Evolutionary conservation across 129 eudicot species (phyloP).

Genomic region (Artemisia annua): DNA sequence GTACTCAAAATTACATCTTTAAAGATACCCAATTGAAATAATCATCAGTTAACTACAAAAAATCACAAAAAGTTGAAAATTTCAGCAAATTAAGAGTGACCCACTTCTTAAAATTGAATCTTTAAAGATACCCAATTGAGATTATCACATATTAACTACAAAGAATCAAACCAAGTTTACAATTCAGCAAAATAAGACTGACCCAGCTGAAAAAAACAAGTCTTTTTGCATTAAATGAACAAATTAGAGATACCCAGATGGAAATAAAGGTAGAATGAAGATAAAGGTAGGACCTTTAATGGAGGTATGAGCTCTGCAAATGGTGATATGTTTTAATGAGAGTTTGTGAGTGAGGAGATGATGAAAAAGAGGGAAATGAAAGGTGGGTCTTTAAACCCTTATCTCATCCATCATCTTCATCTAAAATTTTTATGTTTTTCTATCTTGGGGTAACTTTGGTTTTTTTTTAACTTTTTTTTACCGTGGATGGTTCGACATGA

Average conservation of each 20-base stretch:
- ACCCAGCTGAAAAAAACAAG: conserved; percentile 4
- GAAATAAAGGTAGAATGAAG: conserved; percentile 15
- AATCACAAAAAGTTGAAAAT: background rate
- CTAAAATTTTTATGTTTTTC: background rate
- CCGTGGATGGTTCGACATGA: too few relatives aligned
- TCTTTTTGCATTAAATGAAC: background rate
- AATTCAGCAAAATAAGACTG: conserved; percentile 5
- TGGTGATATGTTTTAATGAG: conserved; percentile 5
- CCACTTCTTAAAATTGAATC: background rate
- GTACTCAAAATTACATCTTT: too few relatives aligned
- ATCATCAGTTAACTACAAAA: too few relatives aligned
- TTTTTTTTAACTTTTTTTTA: too few relatives aligned
- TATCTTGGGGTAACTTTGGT: too few relatives aligned
- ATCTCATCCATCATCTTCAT: conserved; percentile 59
- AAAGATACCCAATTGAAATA: too few relatives aligned
- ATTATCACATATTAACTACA: background rate
- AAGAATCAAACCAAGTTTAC: conserved; percentile 15
- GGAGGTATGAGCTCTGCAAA: conserved; percentile 12
- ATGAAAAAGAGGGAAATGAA: conserved; percentile 45
- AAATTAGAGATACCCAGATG: conserved; percentile 25
- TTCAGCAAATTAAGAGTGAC: background rate
- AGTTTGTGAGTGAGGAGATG: background rate
- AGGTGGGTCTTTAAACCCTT: conserved; percentile 82
- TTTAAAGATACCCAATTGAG: background rate
- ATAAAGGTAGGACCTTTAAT: conserved; percentile 13